Percentiles rank a stretch among this genome's conserved stretches.
phyloP scores from a whole-genome alignment of 2,329 filamentous ascomycete species.

The Claviceps arundinis region DNA sequence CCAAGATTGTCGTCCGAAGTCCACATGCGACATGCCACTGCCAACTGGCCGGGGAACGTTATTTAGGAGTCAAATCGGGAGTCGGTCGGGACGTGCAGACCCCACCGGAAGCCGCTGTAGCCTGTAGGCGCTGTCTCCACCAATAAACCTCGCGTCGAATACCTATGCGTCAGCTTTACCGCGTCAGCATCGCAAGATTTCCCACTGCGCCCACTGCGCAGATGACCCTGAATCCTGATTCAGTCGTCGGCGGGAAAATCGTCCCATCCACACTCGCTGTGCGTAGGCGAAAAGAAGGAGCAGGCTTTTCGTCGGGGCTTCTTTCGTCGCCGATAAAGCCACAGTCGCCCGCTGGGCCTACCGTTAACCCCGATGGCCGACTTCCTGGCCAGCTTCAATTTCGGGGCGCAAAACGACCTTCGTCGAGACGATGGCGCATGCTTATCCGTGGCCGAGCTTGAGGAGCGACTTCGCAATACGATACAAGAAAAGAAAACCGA shows the following conservation, averaged over 20 bases:
- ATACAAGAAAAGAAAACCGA: slow-evolving; percentile 30
- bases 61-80: too few relatives aligned
- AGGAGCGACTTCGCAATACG: slow-evolving; percentile 27
- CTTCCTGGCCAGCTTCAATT: slow-evolving; percentile 24
- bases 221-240: not conserved
- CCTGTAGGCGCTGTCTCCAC: not conserved
- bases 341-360: not conserved
- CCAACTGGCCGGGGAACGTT: too few relatives aligned
- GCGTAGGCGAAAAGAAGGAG: not conserved
- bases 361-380: slow-evolving; percentile 18
- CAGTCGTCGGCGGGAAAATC: not conserved
- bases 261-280: not conserved
- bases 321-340: not conserved
- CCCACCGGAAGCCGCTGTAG: too few relatives aligned
- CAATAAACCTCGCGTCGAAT: not conserved
- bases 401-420: slow-evolving; percentile 13
- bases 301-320: not conserved
- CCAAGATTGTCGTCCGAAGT: too few relatives aligned
- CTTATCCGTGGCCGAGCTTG: slow-evolving; percentile 30
- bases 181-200: not conserved
- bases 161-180: not conserved
- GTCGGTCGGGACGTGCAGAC: too few relatives aligned
- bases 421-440: slow-evolving; percentile 14
- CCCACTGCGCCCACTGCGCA: not conserved
- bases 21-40: too few relatives aligned